These are phyloP conservation scores for Byssoonygena ceratinophila DNA, from an alignment of 2,329 filamentous ascomycete genomes.

Conservation along the genomic window DNA sequence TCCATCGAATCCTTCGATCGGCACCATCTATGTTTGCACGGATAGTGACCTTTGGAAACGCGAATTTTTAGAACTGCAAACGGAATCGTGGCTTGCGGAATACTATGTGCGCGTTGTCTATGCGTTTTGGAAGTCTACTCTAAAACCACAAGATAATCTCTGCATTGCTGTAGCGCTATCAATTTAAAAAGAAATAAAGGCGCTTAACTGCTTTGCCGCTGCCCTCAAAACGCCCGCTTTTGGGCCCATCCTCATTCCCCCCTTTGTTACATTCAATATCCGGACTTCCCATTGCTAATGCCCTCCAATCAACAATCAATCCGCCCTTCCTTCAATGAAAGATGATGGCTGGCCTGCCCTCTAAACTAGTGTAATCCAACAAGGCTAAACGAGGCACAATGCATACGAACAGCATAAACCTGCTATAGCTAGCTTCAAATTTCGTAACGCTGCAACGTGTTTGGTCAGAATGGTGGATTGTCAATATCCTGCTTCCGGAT, in stretches of 20 bases:
- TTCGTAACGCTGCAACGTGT: neutral
- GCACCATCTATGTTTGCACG: too few relatives aligned
- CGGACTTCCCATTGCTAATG: neutral
- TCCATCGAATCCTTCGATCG: too few relatives aligned
- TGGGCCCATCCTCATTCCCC: neutral
- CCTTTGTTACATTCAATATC: neutral
- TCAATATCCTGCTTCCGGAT: constrained; percentile 18
- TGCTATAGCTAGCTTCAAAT: neutral
- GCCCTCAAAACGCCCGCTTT: too few relatives aligned
- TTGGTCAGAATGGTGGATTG: constrained; percentile 4
- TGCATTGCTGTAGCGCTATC: constrained; percentile 7
- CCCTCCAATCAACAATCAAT: neutral
- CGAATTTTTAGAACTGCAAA: too few relatives aligned
- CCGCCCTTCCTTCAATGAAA: neutral
- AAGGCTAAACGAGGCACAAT: neutral
- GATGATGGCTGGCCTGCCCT: neutral
- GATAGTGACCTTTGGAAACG: too few relatives aligned
- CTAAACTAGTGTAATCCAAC: constrained; percentile 5
- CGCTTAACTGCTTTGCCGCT: neutral
- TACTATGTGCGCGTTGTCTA: too few relatives aligned
- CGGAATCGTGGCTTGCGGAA: too few relatives aligned
- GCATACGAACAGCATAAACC: constrained; percentile 3
- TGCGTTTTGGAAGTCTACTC: too few relatives aligned
- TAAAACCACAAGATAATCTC: constrained; percentile 2
- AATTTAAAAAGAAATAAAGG: neutral